A percentile compares a stretch with the other conserved stretches of the same genome.
These are phyloP conservation scores for Boletales sp. DNA, from an alignment of 768 basidiomycete genomes.

Conservation along the genomic window DNA sequence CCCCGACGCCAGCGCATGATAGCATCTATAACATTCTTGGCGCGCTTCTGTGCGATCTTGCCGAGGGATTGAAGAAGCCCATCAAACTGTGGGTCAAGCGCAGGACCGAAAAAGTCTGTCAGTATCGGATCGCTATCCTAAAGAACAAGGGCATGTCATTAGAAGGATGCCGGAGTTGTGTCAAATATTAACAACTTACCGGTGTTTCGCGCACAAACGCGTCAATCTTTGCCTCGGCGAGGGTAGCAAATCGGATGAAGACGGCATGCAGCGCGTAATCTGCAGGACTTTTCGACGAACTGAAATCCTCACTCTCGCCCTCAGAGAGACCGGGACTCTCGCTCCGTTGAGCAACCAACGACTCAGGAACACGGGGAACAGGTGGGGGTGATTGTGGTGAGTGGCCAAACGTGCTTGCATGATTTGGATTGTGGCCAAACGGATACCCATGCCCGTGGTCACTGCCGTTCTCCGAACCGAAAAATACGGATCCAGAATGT, in stretches of 20 bases:
- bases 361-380: constrained; percentile 72
- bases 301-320: constrained; percentile 58
- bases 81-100: constrained; percentile 78
- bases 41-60: constrained; percentile 79
- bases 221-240: constrained; percentile 79
- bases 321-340: constrained; percentile 54
- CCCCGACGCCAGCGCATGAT: constrained; percentile 84
- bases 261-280: constrained; percentile 88
- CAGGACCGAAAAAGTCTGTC: constrained; percentile 62
- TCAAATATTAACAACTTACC: constrained; percentile 41
- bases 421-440: constrained; percentile 26
- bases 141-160: constrained; percentile 3
- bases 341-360: constrained; percentile 46
- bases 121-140: constrained; percentile 73
- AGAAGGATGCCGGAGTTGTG: not conserved
- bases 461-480: constrained; percentile 67
- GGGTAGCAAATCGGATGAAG: constrained; percentile 80
- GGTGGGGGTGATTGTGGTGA: constrained; percentile 63
- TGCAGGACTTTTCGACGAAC: constrained; percentile 77
- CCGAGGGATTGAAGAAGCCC: constrained; percentile 81
- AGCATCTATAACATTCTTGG: constrained; percentile 81
- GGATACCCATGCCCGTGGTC: constrained; percentile 52
- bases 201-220: constrained; percentile 63
- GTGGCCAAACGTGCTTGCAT: constrained; percentile 23
- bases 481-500: constrained; percentile 69